Conservation (phyloP, 2,329 filamentous ascomycete species). For the Diaporthe caulivora region DNA sequence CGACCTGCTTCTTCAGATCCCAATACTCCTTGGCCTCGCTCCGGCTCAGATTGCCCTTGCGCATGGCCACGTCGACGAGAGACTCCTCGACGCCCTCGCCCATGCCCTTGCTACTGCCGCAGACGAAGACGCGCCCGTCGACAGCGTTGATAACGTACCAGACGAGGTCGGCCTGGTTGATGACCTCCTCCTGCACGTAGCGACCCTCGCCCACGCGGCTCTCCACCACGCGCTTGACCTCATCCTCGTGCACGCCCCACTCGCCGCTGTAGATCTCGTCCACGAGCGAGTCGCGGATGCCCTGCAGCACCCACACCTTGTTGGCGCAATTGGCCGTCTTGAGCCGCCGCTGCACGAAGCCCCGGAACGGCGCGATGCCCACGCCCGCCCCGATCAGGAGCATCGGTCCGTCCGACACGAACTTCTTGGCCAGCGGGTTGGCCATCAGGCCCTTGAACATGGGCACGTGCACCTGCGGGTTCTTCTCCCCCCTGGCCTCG, state of each 20-base stretch:
- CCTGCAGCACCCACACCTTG: slow-evolving; percentile 97
- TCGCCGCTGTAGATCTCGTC: slow-evolving; percentile 98
- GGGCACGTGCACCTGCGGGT: slow-evolving; percentile 79
- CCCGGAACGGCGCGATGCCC: slow-evolving; percentile 96
- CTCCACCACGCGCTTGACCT: slow-evolving; percentile 86
- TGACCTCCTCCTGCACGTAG: slow-evolving; percentile 97
- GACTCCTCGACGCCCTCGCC: slow-evolving; percentile 94
- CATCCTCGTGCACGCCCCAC: slow-evolving; percentile 92
- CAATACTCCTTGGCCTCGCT: slow-evolving; percentile 91
- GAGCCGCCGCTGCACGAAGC: slow-evolving; percentile 93
- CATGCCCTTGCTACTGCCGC: slow-evolving; percentile 96
- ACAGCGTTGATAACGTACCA: slow-evolving; percentile 98
- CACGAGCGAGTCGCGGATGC: slow-evolving; percentile 90
- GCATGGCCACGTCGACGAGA: slow-evolving; percentile 90
- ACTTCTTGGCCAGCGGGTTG: slow-evolving; percentile 92
- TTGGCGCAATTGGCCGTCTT: slow-evolving; percentile 97
- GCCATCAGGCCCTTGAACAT: slow-evolving; percentile 99
- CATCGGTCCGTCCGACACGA: slow-evolving; percentile 95
- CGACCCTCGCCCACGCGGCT: slow-evolving; percentile 81
- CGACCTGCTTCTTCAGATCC: slow-evolving; percentile 89
- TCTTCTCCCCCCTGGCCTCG: slow-evolving; percentile 69
- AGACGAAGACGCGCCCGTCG: slow-evolving; percentile 97
- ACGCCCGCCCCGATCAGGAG: slow-evolving; percentile 96
- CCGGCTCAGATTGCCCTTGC: slow-evolving; percentile 86
- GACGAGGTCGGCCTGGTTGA: slow-evolving; percentile 91